Evolutionary conservation across 352 stramenopile species (phyloP).

Genomic region (Pelagophyceae sp.): DNA sequence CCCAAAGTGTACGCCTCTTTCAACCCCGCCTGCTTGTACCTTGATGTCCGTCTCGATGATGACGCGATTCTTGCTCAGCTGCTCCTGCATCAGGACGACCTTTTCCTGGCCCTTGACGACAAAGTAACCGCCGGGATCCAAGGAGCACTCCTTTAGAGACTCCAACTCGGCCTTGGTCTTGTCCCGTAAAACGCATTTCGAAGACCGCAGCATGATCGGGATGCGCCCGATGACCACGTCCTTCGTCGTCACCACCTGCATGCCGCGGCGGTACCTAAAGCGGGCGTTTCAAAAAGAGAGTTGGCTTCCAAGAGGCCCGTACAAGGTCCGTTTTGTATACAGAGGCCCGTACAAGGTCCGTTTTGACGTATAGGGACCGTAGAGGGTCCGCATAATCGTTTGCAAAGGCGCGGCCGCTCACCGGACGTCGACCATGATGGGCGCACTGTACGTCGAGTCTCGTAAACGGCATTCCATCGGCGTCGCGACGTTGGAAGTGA

Average conservation of each 20-base stretch:
- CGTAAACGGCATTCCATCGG: constrained; percentile 94
- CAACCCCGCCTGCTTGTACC: too few relatives aligned
- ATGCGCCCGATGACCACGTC: constrained; percentile 88
- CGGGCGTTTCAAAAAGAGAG: too few relatives aligned
- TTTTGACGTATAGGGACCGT: too few relatives aligned
- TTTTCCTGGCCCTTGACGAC: constrained; percentile 97
- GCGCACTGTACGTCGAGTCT: constrained; percentile 97
- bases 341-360: too few relatives aligned
- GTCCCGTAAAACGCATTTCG: constrained; percentile 86
- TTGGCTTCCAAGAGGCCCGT: too few relatives aligned
- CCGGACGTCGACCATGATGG: constrained; percentile 99
- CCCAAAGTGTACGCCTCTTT: constrained; percentile 32
- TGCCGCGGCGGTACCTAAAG: constrained; percentile 87
- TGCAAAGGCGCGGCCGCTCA: too few relatives aligned
- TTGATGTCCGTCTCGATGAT: constrained; percentile 93
- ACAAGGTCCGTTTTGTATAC: too few relatives aligned
- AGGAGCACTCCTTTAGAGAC: constrained; percentile 95
- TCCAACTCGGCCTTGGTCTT: constrained; percentile 87
- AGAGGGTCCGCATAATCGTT: too few relatives aligned
- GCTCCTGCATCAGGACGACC: constrained; percentile 98
- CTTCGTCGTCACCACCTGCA: constrained; percentile 97
- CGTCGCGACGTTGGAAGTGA: constrained; percentile 70
- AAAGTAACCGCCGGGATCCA: constrained; percentile 99
- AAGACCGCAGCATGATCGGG: constrained; percentile 95
- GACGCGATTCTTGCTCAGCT: constrained; percentile 98